Evolutionary conservation across 306 rosid genomes (phyloP), one percentile per base, ranked within the genome.

Genomic region (Oemleria cerasiformis): DNA sequence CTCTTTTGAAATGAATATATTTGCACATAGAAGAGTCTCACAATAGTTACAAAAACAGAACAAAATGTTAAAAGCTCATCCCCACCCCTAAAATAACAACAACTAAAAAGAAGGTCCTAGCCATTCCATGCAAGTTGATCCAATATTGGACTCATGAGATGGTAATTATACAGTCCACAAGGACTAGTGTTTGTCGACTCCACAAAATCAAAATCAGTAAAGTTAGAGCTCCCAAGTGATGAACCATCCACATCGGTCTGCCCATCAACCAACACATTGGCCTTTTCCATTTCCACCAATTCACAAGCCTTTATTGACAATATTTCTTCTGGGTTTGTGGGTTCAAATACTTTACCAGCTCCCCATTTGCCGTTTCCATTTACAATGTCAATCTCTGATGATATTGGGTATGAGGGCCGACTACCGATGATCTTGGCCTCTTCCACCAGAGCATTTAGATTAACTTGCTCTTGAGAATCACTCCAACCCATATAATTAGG

Each of bases 101-200:
- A n/a, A n/a, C 25, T 39, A 62, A 34, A 53, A 51, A 20, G 0
- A n/a, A 8, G 36, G 59, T 71, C 42, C 41, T 71, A 71, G 17
- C 48, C 38, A 74, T 74, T 42, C 80, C 85, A 74, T 66, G 65
- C 69, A 65, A 67, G 60, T 70, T 78, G 75, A 78, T 82, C 77
- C 67, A 20, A 12, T 25, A n/a, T n/a, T n/a, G 76, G 69, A 64
- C 69, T 74, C 30, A 30, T 30, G 36, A 38, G 47, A 34, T 71
- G 77, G 65, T 42, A 67, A 75, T 59, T 34, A 59, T 60, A 68
- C 78, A 78, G 43, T 71, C 72, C 80, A 68, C 64, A 59, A 60
- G 80, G 63, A 30, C 36, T 54, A 51, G 10, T 42, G 23, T 5
- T 30, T 15, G 75, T 21, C n/a, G 75, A 65, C 71, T 71, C 83